Conservation (phyloP, 2,329 filamentous ascomycete genomes). For the Phialophora chinensis region DNA sequence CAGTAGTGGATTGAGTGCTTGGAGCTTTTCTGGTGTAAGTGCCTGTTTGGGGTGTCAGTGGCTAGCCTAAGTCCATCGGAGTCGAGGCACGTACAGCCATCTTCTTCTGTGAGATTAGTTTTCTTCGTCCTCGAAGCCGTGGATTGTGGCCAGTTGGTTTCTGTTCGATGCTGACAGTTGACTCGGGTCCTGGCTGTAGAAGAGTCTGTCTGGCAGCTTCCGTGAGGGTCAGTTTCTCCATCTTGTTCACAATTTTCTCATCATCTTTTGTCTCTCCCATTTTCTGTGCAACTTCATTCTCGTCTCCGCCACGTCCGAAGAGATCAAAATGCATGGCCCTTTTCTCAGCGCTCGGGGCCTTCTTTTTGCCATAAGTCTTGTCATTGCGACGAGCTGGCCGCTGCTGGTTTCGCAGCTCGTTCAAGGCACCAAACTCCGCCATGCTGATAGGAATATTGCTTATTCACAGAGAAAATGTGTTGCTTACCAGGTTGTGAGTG, state of each 20-base stretch:
- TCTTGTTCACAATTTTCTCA: slow-evolving; percentile 19
- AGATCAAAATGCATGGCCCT: slow-evolving; percentile 35
- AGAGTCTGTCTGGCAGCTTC: slow-evolving; percentile 20
- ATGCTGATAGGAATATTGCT: slow-evolving; percentile 22
- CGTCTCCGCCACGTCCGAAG: slow-evolving; percentile 31
- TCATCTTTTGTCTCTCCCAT: not conserved
- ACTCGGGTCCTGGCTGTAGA: not conserved
- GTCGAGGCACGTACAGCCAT: slow-evolving; percentile 28
- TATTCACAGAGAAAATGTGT: slow-evolving; percentile 14
- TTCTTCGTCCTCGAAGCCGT: slow-evolving; percentile 29
- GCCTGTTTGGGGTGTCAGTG: slow-evolving; percentile 12
- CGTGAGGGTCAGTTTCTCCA: slow-evolving; percentile 30
- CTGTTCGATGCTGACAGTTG: slow-evolving; percentile 6
- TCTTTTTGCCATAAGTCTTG: slow-evolving; percentile 39
- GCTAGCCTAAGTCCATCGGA: not conserved
- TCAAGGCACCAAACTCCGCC: slow-evolving; percentile 28
- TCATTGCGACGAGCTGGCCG: slow-evolving; percentile 28
- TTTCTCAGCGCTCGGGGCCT: slow-evolving; percentile 22
- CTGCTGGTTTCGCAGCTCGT: slow-evolving; percentile 33
- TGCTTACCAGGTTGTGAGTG: slow-evolving; percentile 20
- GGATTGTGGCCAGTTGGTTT: slow-evolving; percentile 23
- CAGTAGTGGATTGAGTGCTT: slow-evolving; percentile 28
- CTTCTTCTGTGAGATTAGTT: slow-evolving; percentile 27
- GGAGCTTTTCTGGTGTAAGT: slow-evolving; percentile 20
- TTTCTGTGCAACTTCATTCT: slow-evolving; percentile 25